Conservation (phyloP, 2,329 filamentous ascomycete genomes). For the Neoscytalidium dimidiatum region DNA sequence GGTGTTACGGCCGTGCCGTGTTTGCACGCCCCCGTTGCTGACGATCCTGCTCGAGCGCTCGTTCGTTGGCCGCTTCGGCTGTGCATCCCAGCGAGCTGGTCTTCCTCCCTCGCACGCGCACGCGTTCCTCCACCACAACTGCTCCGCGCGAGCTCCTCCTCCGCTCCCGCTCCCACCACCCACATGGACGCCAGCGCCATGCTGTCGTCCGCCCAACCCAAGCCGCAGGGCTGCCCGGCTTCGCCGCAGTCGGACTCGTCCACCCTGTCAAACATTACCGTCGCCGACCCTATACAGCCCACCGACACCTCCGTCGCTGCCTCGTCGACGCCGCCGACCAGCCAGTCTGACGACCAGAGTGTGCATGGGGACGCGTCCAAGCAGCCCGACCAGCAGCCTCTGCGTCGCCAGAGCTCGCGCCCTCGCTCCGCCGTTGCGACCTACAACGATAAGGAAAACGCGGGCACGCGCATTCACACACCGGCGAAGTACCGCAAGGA, state of each 20-base stretch:
- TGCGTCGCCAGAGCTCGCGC: slow-evolving; percentile 53
- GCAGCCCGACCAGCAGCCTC: neutral
- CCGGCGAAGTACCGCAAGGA: slow-evolving; percentile 43
- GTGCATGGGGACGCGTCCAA: slow-evolving; percentile 44
- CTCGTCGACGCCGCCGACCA: slow-evolving; percentile 66
- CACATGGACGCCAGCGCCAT: slow-evolving; percentile 1
- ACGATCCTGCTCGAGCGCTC: no score
- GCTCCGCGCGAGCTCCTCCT: slow-evolving; percentile 13
- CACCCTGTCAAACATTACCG: slow-evolving; percentile 44
- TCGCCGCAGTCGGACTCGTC: slow-evolving; percentile 32
- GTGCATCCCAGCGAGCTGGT: neutral
- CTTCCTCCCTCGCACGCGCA: slow-evolving; percentile 16
- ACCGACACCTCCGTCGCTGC: slow-evolving; percentile 50
- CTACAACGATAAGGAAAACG: slow-evolving; percentile 68
- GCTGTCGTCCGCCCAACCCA: slow-evolving; percentile 5
- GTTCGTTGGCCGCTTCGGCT: slow-evolving; percentile 9
- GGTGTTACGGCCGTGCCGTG: slow-evolving; percentile 2
- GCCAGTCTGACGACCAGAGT: slow-evolving; percentile 62
- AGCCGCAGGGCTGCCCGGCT: neutral
- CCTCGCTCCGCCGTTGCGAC: slow-evolving; percentile 57
- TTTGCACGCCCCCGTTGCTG: neutral
- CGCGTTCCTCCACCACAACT: slow-evolving; percentile 11
- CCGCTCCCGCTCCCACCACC: slow-evolving; percentile 3
- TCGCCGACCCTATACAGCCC: slow-evolving; percentile 33
- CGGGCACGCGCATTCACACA: slow-evolving; percentile 63